Percentiles rank a stretch among this genome's conserved stretches.
phyloP scores from a whole-genome alignment of 177 flowering plant species.

The Tripterygium wilfordii region DNA sequence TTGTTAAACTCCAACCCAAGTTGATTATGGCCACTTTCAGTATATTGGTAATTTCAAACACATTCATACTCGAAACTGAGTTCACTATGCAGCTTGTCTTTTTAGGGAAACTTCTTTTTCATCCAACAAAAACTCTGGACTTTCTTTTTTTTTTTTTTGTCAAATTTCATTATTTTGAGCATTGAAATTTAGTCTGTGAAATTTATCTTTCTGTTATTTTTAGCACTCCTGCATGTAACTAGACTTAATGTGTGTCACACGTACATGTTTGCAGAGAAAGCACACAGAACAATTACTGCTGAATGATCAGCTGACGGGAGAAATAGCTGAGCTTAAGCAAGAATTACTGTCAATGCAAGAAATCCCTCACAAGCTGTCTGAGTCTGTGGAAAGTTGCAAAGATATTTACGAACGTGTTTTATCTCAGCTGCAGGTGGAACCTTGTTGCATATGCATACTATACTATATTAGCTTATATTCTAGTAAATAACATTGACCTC shows the following conservation, averaged over 20 bases:
- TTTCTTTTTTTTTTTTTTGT: too few species aligned
- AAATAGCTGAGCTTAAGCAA: conserved; percentile 57
- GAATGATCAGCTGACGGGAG: conserved; percentile 42
- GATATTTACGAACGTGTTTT: conserved; percentile 47
- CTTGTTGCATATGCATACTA: not conserved
- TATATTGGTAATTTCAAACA: too few species aligned
- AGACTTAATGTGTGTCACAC: not conserved
- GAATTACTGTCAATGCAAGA: conserved; percentile 42
- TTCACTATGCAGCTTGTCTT: too few species aligned
- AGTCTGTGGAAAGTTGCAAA: conserved; percentile 61
- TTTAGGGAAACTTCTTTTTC: too few species aligned
- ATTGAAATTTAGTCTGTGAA: too few species aligned
- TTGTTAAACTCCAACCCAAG: too few species aligned
- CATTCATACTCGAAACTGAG: too few species aligned
- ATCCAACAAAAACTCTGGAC: too few species aligned
- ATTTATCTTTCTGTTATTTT: too few species aligned
- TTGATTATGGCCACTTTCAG: too few species aligned
- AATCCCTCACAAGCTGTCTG: conserved; percentile 47
- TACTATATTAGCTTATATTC: not conserved
- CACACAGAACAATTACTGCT: conserved; percentile 39
- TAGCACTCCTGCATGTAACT: not conserved
- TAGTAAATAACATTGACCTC: not conserved
- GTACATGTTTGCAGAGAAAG: conserved; percentile 38
- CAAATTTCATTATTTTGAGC: too few species aligned
- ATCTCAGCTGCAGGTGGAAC: conserved; percentile 51